Percentiles rank a stretch among this genome's conserved stretches.
Conservation (phyloP, 2,329 filamentous ascomycete genomes). For the Pseudogymnoascus sp. region DNA sequence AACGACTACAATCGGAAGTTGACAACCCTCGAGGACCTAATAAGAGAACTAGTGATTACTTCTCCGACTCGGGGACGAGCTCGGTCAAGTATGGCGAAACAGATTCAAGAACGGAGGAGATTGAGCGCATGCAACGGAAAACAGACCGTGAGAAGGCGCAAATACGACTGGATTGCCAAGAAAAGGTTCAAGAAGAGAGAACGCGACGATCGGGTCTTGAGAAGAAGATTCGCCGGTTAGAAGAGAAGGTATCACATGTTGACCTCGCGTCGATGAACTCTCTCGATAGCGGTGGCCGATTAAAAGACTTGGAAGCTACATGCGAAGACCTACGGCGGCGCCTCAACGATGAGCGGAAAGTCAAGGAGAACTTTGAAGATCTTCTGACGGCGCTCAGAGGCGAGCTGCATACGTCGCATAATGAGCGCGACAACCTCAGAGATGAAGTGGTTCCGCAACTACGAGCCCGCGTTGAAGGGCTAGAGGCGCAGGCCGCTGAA, state of each 20-base stretch:
- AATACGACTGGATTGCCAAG: conserved; percentile 74
- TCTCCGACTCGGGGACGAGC: conserved; percentile 89
- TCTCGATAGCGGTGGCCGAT: conserved; percentile 49
- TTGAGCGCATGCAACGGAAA: conserved; percentile 73
- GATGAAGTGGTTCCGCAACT: conserved; percentile 81
- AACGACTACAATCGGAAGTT: conserved; percentile 73
- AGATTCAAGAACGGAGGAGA: conserved; percentile 57
- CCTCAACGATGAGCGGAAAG: conserved; percentile 73
- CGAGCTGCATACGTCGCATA: conserved; percentile 72
- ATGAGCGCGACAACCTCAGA: conserved; percentile 84
- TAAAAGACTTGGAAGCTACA: conserved; percentile 69
- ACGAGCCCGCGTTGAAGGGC: conserved; percentile 64
- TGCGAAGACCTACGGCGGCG: conserved; percentile 78
- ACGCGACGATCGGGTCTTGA: conserved; percentile 68
- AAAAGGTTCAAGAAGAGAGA: conserved; percentile 82
- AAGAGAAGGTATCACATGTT: conserved; percentile 63
- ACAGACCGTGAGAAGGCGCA: conserved; percentile 88
- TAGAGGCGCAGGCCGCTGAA: conserved; percentile 66
- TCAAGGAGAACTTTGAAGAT: conserved; percentile 91
- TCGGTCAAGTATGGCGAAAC: conserved; percentile 68
- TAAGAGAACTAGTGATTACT: conserved; percentile 91
- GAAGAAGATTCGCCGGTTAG: conserved; percentile 72
- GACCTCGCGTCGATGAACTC: conserved; percentile 45
- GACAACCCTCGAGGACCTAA: conserved; percentile 48
- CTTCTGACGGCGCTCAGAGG: conserved; percentile 73